Conservation (phyloP, 192 early-diverging fungal genomes). For the Coemansia sp. region DNA sequence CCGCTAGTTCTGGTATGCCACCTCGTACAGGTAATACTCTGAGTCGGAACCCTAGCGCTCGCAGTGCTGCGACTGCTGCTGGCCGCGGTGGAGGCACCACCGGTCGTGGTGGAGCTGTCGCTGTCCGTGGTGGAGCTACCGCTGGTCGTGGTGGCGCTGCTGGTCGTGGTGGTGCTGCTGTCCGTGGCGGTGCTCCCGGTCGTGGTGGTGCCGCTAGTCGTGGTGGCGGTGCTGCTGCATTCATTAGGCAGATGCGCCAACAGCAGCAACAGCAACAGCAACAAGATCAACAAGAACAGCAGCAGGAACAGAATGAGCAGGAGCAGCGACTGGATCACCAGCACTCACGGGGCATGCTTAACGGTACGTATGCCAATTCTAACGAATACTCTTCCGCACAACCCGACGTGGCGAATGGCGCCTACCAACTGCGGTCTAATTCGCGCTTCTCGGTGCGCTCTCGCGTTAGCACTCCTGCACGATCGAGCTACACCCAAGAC, state of each 20-base stretch:
- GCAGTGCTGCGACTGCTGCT: background rate
- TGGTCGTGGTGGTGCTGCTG: background rate
- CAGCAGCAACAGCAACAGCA: slow-evolving; percentile 15
- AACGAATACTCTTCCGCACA: background rate
- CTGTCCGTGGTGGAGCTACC: background rate
- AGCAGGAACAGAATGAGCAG: slow-evolving; percentile 13
- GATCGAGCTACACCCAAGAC: slow-evolving; percentile 33
- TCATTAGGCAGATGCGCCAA: background rate
- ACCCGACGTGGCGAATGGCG: background rate
- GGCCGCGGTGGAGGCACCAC: background rate
- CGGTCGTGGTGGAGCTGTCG: background rate
- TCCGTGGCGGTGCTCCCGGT: too few relatives aligned
- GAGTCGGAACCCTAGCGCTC: slow-evolving; percentile 8
- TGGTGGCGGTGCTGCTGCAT: background rate
- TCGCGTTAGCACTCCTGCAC: slow-evolving; percentile 23
- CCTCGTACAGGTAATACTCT: background rate
- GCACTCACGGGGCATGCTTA: background rate
- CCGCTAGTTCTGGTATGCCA: background rate
- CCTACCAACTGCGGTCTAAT: background rate
- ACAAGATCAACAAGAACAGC: background rate
- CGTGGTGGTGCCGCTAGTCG: background rate
- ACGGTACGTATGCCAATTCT: background rate
- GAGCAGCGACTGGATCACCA: background rate
- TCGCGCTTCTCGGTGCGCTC: slow-evolving; percentile 38
- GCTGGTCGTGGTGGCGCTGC: background rate